Evolutionary conservation across 2,329 filamentous ascomycete genomes (phyloP), one percentile per base, ranked within the genome.

Genomic region (Coniochaeta sp.): DNA sequence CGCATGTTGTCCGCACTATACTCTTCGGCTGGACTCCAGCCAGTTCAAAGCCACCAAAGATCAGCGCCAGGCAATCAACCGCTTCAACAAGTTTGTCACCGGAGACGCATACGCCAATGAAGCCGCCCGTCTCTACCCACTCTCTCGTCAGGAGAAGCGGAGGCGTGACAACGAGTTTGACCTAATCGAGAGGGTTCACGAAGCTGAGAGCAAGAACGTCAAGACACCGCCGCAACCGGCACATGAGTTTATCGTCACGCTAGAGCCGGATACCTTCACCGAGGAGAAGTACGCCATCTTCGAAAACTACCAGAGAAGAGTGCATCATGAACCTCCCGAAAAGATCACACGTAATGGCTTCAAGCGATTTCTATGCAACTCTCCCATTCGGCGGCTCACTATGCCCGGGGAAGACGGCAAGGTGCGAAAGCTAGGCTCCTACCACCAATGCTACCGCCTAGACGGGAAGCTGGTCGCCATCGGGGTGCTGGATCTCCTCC

Each of bases 1-100:
- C 52, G 88, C 90, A 55, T 99, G 94, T 63, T 99, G 94, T 67
- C 91, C 91, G 42, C 91, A 96, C 63, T 97, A 92, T 66, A 91
- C 87, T 1, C 84, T 94, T 51, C 82, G 87, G 46, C 74, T 91
- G 18, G 86, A 89, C 60, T 81, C 82, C 22, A 66, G 72, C 46
- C 70, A 75, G 33, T 88, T 87, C 68, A 83, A 79, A 57, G 74
- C 87, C 6, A 78, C 81, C 26, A 83, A 81, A 64, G 84, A 89
- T 60, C 89, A 94, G 61, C 77, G 89, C 32, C 86, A 91, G 63
- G 77, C 85, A 1, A 67, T 90, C 58, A 90, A 92, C 66, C 80
- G 85, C 40, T 92, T 91, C 56, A 67, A 89, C 63, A 81, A 74
- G 55, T 79, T 80, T 66, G 75, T 92, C 32, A 71, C 86, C 20